Percentiles rank a stretch among this genome's conserved stretches.
Conservation (phyloP, 805 yeast genomes). For the Candida mattraensis region DNA sequence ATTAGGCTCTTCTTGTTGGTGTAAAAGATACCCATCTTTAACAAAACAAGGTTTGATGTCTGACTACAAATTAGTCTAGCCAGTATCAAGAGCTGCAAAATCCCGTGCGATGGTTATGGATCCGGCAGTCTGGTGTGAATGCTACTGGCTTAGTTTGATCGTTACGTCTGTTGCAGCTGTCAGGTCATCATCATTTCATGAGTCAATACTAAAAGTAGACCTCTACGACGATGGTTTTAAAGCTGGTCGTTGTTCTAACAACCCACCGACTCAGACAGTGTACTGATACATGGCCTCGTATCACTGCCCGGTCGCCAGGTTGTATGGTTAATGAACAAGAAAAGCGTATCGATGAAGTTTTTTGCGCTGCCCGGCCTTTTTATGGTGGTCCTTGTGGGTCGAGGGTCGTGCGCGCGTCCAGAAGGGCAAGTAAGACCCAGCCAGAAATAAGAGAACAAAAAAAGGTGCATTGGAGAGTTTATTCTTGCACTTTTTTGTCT, state of each 20-base stretch:
- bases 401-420: too few species aligned
- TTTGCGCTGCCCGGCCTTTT: slow-evolving; percentile 2
- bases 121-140: too few species aligned
- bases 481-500: slow-evolving; percentile 7
- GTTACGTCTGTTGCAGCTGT: slow-evolving; percentile 63
- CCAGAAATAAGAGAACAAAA: too few species aligned
- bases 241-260: slow-evolving; percentile 46
- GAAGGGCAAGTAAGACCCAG: too few species aligned
- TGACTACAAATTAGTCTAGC: too few species aligned
- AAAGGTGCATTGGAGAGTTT: background rate
- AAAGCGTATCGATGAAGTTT: background rate
- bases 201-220: slow-evolving; percentile 72
- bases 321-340: slow-evolving; percentile 4
- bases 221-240: slow-evolving; percentile 99
- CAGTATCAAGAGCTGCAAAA: too few species aligned
- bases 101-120: too few species aligned
- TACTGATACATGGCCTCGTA: slow-evolving; percentile 24
- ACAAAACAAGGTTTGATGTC: too few species aligned
- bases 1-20: too few species aligned
- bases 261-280: slow-evolving; percentile 19
- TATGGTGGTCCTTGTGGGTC: too few species aligned
- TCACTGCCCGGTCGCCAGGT: slow-evolving; percentile 5
- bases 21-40: too few species aligned
- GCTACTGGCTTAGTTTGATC: too few species aligned
- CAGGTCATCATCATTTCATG: slow-evolving; percentile 98